phyloP scores from a whole-genome alignment of 2,329 filamentous ascomycete species.

The Colletotrichum trifolii region DNA sequence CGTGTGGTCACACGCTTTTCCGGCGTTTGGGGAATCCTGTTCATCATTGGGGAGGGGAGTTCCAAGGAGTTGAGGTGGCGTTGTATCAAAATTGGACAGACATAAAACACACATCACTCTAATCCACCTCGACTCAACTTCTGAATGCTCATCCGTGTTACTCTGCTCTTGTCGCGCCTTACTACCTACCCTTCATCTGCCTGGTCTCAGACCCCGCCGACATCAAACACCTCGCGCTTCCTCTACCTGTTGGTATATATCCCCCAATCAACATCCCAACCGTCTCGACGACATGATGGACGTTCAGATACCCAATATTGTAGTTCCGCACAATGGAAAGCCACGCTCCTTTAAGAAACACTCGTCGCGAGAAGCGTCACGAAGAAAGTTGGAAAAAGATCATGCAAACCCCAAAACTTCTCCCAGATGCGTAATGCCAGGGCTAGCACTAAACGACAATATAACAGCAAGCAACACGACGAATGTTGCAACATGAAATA shows the following conservation, averaged over 20 bases:
- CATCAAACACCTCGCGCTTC: not conserved
- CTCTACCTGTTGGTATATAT: not conserved
- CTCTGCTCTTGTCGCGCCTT: too few relatives aligned
- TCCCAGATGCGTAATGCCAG: conserved; percentile 26
- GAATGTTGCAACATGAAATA: not conserved
- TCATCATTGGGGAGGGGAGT: too few relatives aligned
- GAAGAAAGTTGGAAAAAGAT: not conserved
- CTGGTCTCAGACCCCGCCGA: not conserved
- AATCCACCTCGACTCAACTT: not conserved
- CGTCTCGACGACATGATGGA: too few relatives aligned
- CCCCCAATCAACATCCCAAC: not conserved
- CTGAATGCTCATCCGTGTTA: too few relatives aligned
- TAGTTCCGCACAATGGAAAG: too few relatives aligned
- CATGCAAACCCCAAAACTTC: conserved; percentile 5
- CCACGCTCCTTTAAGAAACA: too few relatives aligned
- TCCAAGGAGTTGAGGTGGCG: not conserved
- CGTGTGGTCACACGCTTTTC: not conserved
- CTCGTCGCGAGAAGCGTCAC: too few relatives aligned
- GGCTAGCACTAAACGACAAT: conserved; percentile 6
- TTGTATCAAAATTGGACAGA: not conserved
- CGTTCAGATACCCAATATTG: too few relatives aligned
- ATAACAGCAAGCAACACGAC: not conserved
- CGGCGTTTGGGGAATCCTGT: not conserved
- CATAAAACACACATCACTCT: not conserved
- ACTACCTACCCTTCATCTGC: not conserved